These are phyloP conservation scores for Colletotrichum costaricense DNA, from an alignment of 2,329 filamentous ascomycete genomes.

Conservation along the genomic window DNA sequence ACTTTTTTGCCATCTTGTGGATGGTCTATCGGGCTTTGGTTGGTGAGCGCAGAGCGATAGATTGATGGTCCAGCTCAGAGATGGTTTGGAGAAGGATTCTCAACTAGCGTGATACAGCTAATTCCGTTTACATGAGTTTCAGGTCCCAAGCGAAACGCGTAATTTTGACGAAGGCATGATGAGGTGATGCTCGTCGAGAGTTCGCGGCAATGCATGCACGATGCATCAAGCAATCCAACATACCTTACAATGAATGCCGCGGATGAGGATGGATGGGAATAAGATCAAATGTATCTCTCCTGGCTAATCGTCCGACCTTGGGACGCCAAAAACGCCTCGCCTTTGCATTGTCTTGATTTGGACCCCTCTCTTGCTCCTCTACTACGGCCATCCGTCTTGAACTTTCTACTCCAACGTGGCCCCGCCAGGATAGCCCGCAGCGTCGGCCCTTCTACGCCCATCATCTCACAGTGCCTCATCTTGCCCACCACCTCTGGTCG, in stretches of 20 bases:
- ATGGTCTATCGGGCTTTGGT: neutral
- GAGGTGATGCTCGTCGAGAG: too few species aligned
- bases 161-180: too few species aligned
- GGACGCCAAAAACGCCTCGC: conserved; percentile 30
- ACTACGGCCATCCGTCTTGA: neutral
- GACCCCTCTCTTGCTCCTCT: neutral
- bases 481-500: neutral
- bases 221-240: too few species aligned
- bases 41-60: neutral
- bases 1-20: neutral
- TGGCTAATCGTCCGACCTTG: neutral
- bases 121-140: neutral
- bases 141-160: neutral
- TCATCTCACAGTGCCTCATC: neutral
- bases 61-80: neutral
- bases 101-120: neutral
- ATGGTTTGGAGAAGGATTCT: too few species aligned
- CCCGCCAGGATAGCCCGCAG: too few species aligned
- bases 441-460: too few species aligned
- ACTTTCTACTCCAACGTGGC: too few species aligned
- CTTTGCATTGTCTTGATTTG: neutral
- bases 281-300: neutral
- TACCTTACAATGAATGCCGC: too few species aligned
- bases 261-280: too few species aligned
- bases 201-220: too few species aligned